phyloP scores from a whole-genome alignment of 805 yeast genomes.

The Cyberlindnera americana region DNA sequence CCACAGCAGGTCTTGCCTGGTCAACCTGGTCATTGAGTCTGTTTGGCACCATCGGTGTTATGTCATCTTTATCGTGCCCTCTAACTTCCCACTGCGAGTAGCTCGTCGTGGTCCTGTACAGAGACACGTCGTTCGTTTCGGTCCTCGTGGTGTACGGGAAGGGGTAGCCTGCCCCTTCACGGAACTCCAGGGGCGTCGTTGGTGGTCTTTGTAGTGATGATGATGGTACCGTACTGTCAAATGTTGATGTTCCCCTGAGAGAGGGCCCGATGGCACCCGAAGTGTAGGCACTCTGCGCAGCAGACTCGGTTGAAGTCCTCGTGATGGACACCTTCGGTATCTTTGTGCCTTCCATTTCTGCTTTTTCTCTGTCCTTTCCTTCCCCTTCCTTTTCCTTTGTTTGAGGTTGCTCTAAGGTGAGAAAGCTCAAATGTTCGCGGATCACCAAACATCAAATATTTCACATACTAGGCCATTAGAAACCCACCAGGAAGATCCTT shows the following conservation, averaged over 20 bases:
- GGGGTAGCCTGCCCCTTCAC: not conserved
- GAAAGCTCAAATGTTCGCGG: no score
- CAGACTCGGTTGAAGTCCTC: not conserved
- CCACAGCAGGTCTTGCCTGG: slow-evolving; percentile 54
- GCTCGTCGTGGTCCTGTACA: slow-evolving; percentile 2
- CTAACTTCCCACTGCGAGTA: slow-evolving; percentile 1
- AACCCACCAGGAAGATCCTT: no score
- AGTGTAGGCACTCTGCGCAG: no score
- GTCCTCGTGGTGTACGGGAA: slow-evolving; percentile 2
- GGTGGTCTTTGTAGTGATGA: not conserved
- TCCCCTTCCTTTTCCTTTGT: not conserved
- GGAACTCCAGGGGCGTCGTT: not conserved
- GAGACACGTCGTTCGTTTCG: slow-evolving; percentile 5
- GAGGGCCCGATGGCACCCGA: no score
- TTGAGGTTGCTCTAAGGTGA: not conserved
- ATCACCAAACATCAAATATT: no score
- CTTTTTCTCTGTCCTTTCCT: no score
- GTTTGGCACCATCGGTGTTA: slow-evolving; percentile 10
- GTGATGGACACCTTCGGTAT: slow-evolving; percentile 1
- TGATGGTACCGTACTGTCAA: not conserved
- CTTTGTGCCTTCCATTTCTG: not conserved
- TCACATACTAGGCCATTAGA: no score
- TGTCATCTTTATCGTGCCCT: not conserved
- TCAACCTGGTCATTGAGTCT: slow-evolving; percentile 44
- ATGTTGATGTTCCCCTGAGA: no score